Conservation (phyloP, 371 early-diverging fungal species). For the Mortierella sp. region DNA sequence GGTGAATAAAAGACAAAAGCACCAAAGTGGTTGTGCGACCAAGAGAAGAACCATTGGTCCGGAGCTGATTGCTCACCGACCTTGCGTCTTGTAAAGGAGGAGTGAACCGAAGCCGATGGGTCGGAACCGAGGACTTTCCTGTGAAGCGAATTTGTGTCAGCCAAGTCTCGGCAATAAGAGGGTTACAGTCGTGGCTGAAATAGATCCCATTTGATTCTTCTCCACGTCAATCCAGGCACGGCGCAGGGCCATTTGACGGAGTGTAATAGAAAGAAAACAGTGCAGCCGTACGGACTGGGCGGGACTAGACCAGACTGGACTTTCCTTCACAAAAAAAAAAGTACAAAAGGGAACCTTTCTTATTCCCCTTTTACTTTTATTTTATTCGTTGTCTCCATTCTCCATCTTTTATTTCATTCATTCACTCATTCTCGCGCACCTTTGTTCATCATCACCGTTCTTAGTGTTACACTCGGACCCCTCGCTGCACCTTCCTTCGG, state of each 20-base stretch:
- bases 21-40: not conserved
- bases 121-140: not conserved
- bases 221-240: not conserved
- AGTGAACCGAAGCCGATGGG: not conserved
- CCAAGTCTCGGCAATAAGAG: not conserved
- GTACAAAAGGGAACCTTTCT: not conserved
- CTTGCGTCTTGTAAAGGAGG: not conserved
- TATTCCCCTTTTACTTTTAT: not conserved
- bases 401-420: not conserved
- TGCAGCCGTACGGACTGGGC: not conserved
- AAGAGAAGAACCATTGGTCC: not conserved
- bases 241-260: not conserved
- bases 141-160: conserved; percentile 4
- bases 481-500: not conserved
- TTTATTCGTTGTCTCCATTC: not conserved
- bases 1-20: not conserved
- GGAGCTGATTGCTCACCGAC: not conserved
- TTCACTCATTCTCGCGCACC: not conserved
- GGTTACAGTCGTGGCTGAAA: not conserved
- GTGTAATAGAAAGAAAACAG: too few relatives aligned
- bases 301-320: not conserved
- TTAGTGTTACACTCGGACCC: not conserved
- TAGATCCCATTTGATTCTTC: not conserved
- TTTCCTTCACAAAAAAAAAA: not conserved
- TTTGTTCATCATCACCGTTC: too few relatives aligned